A percentile compares a stretch with the other conserved stretches of the same genome.
Conservation (phyloP, 257 asterid genomes). For the Lantana camara region DNA sequence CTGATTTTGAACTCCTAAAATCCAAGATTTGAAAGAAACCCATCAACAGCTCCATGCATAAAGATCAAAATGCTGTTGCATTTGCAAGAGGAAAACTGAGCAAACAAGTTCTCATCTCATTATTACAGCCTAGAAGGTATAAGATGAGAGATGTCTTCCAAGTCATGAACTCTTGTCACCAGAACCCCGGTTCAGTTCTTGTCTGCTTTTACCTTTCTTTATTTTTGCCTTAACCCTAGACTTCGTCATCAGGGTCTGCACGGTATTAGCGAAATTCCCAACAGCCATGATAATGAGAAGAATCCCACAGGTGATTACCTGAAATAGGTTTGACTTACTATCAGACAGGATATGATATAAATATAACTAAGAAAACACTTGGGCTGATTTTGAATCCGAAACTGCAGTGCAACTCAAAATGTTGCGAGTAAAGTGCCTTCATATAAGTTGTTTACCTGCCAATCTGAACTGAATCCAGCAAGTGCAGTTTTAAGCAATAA, state of each 20-base stretch:
- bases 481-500: conserved; percentile 81
- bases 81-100: background rate
- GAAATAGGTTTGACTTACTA: conserved; percentile 31
- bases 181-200: conserved; percentile 55
- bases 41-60: conserved; percentile 19
- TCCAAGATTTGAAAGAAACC: conserved; percentile 16
- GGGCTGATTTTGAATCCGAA: no score
- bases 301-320: conserved; percentile 91
- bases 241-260: conserved; percentile 86
- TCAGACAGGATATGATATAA: conserved; percentile 7
- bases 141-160: background rate
- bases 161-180: conserved; percentile 43
- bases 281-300: conserved; percentile 92
- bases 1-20: conserved; percentile 17
- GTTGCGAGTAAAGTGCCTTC: background rate
- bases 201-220: conserved; percentile 70
- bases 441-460: conserved; percentile 69
- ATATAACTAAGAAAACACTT: background rate
- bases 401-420: background rate
- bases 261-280: conserved; percentile 89
- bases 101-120: conserved; percentile 21
- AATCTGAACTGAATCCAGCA: conserved; percentile 70
- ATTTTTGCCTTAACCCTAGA: conserved; percentile 87
- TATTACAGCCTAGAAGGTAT: conserved; percentile 27
- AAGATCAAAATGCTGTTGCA: conserved; percentile 29